These are phyloP conservation scores for Starmera caribaea DNA, from an alignment of 805 yeast genomes.

Conservation along the genomic window DNA sequence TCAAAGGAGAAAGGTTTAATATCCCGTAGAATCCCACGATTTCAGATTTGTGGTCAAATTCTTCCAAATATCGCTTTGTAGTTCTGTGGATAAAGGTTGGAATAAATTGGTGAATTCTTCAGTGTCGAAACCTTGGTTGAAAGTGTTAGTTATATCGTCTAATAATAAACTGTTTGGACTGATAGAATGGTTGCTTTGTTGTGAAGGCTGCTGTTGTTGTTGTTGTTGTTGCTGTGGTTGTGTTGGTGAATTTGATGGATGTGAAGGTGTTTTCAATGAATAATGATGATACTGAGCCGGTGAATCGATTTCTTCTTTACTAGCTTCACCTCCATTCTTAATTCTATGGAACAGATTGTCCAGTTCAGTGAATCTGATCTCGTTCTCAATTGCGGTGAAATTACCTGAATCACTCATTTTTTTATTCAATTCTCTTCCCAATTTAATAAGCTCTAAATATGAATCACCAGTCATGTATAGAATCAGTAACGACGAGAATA, in stretches of 20 bases:
- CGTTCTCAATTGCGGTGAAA: slow-evolving; percentile 23
- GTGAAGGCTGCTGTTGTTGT: neutral
- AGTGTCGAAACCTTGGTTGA: slow-evolving; percentile 6
- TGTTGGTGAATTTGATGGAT: too few relatives aligned
- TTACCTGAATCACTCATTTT: slow-evolving; percentile 21
- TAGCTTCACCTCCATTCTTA: too few relatives aligned
- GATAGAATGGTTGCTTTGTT: slow-evolving; percentile 1
- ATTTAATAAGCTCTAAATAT: slow-evolving; percentile 10
- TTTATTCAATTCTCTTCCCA: slow-evolving; percentile 16
- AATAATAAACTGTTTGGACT: slow-evolving; percentile 11
- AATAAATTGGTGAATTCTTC: slow-evolving; percentile 6
- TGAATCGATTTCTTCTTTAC: too few relatives aligned
- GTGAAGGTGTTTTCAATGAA: too few relatives aligned
- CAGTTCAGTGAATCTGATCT: slow-evolving; percentile 17
- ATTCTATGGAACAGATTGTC: slow-evolving; percentile 9
- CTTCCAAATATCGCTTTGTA: slow-evolving; percentile 14
- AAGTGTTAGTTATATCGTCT: slow-evolving; percentile 13
- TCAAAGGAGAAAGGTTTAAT: too few relatives aligned
- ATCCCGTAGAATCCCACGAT: slow-evolving; percentile 14
- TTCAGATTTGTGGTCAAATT: slow-evolving; percentile 11
- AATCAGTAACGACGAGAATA: slow-evolving; percentile 25
- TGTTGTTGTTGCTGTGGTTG: neutral
- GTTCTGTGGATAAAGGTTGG: slow-evolving; percentile 11
- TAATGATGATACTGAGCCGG: too few relatives aligned
- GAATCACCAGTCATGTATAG: slow-evolving; percentile 19